Conservation (phyloP, 2,329 filamentous ascomycete species). For the Annulohypoxylon truncatum region DNA sequence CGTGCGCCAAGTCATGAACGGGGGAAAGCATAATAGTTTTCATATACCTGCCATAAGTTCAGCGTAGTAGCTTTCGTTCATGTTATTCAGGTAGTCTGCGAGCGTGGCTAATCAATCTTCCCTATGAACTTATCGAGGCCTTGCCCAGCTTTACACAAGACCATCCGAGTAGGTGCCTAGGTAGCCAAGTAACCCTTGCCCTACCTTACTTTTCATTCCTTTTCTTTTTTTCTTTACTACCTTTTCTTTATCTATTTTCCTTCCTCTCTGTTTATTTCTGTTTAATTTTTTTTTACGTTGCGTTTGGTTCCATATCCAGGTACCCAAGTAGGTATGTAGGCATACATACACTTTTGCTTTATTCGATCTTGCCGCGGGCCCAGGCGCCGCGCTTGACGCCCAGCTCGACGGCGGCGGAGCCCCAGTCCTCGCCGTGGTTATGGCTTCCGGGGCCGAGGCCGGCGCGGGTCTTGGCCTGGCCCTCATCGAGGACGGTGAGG, state of each 20-base stretch:
- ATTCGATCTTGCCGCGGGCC: conserved; percentile 74
- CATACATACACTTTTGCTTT: too few relatives aligned
- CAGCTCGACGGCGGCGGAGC: conserved; percentile 91
- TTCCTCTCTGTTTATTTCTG: neutral
- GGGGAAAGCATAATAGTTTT: neutral
- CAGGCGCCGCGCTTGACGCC: conserved; percentile 87
- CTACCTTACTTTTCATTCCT: neutral
- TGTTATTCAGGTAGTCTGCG: neutral
- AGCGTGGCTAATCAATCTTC: neutral
- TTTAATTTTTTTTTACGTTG: conserved; percentile 6
- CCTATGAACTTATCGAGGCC: neutral
- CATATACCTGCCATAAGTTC: neutral
- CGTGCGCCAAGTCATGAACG: conserved; percentile 18
- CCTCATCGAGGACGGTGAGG: conserved; percentile 87
- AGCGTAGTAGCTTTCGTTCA: conserved; percentile 8
- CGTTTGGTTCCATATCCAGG: conserved; percentile 19
- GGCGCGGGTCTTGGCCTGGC: conserved; percentile 87
- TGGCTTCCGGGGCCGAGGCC: conserved; percentile 77
- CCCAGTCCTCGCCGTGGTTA: conserved; percentile 98
- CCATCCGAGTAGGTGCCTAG: neutral
- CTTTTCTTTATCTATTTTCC: neutral
- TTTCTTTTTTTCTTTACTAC: neutral
- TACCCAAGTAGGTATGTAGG: neutral
- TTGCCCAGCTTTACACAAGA: neutral
- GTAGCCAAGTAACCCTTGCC: neutral